Percentiles rank a stretch among this genome's conserved stretches.
These are phyloP conservation scores for Globisporangium paddicum DNA, from an alignment of 352 stramenopile genomes.

Conservation along the genomic window DNA sequence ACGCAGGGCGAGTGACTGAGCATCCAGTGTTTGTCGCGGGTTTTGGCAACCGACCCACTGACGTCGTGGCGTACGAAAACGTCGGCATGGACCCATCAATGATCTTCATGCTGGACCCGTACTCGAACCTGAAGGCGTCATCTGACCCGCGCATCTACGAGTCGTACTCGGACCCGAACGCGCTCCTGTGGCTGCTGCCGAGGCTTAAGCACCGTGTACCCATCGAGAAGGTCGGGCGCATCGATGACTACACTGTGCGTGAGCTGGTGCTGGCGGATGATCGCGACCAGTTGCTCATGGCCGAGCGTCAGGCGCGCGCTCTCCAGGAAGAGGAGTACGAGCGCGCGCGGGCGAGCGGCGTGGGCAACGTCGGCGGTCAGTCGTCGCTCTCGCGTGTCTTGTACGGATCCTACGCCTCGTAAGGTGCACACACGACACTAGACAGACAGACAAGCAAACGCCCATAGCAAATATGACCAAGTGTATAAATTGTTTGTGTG, in stretches of 20 bases:
- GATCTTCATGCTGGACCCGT: constrained; percentile 83
- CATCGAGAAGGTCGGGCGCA: constrained; percentile 67
- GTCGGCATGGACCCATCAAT: constrained; percentile 63
- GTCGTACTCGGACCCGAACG: constrained; percentile 79
- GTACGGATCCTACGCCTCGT: constrained; percentile 7
- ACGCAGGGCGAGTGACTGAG: constrained; percentile 60
- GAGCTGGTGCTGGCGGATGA: constrained; percentile 77
- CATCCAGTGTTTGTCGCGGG: constrained; percentile 82
- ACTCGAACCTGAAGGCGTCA: constrained; percentile 66
- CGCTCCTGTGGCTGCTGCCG: constrained; percentile 71
- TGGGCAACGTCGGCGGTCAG: constrained; percentile 18
- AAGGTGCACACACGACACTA: too few species aligned
- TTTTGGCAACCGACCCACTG: constrained; percentile 81
- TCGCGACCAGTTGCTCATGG: constrained; percentile 63
- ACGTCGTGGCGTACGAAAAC: constrained; percentile 73
- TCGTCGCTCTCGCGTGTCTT: constrained; percentile 11
- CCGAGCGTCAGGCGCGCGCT: constrained; percentile 50
- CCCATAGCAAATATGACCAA: constrained; percentile 3
- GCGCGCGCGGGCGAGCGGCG: constrained; percentile 23
- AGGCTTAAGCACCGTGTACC: constrained; percentile 81
- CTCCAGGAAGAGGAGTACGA: constrained; percentile 68
- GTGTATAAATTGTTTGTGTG: constrained; percentile 5
- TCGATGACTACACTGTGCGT: constrained; percentile 80
- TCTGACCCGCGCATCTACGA: constrained; percentile 65
- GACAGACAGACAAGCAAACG: too few species aligned